phyloP scores from a whole-genome alignment of 345 rosid species.

The Pelargonium nanum region DNA sequence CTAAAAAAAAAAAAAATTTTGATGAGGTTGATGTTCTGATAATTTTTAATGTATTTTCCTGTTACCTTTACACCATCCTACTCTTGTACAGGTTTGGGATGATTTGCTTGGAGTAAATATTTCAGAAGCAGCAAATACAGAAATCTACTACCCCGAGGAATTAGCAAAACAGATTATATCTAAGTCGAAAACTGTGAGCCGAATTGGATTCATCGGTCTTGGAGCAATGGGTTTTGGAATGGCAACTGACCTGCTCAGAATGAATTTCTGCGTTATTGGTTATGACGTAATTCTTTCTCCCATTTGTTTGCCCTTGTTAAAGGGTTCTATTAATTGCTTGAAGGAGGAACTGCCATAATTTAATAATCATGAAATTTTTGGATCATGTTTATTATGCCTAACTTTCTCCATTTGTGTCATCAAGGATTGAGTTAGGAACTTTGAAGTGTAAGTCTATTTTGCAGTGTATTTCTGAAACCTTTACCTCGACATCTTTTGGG shows the following conservation, averaged over 20 bases:
- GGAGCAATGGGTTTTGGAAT: constrained; percentile 99
- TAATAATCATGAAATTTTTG: constrained; percentile 6
- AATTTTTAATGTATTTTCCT: neutral
- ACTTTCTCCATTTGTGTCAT: neutral
- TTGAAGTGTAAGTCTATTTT: neutral
- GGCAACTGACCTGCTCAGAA: constrained; percentile 71
- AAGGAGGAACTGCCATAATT: neutral
- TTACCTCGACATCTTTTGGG: neutral
- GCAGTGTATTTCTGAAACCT: neutral
- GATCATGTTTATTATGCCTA: neutral
- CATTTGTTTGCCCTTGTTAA: neutral
- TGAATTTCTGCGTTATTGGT: constrained; percentile 59
- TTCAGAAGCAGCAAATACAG: constrained; percentile 46
- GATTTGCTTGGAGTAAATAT: constrained; percentile 50
- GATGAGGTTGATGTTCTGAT: too few relatives aligned
- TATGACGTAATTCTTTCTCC: constrained; percentile 56
- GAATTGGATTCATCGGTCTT: constrained; percentile 85
- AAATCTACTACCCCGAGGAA: constrained; percentile 63
- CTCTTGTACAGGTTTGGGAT: constrained; percentile 54
- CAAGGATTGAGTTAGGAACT: neutral
- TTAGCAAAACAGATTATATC: constrained; percentile 45
- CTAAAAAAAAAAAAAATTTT: too few relatives aligned
- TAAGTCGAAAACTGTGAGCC: constrained; percentile 43
- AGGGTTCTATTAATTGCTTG: neutral
- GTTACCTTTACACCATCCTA: constrained; percentile 4